Conservation (phyloP, 805 yeast genomes). For the Kodamaea sagamina region DNA sequence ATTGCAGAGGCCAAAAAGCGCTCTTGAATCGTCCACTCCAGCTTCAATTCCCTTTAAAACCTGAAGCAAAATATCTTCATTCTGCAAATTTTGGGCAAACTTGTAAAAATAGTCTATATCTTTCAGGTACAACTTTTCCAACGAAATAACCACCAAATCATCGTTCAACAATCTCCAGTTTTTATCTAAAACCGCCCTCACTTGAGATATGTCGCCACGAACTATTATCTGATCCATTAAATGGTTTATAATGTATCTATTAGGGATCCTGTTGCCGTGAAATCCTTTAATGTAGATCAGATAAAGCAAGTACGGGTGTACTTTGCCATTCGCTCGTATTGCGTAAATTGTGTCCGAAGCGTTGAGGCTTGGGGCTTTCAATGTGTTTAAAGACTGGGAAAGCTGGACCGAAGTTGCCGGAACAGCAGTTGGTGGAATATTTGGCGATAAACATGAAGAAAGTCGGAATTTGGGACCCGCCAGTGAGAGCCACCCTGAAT, state of each 20-base stretch:
- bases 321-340: constrained; percentile 7
- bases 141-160: constrained; percentile 3
- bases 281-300: constrained; percentile 11
- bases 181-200: constrained; percentile 6
- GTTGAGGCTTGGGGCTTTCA: constrained; percentile 8
- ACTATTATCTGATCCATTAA: constrained; percentile 11
- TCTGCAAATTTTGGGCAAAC: constrained; percentile 1
- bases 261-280: constrained; percentile 11
- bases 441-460: constrained; percentile 7
- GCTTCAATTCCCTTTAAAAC: neutral
- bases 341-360: constrained; percentile 14
- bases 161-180: constrained; percentile 12
- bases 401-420: neutral
- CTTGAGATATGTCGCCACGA: neutral
- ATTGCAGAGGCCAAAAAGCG: neutral
- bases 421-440: neutral
- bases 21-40: neutral
- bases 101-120: constrained; percentile 2
- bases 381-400: neutral
- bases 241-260: constrained; percentile 14
- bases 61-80: constrained; percentile 1
- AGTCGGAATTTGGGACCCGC: constrained; percentile 4
- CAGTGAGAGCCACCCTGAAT: constrained; percentile 18
- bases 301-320: constrained; percentile 13
- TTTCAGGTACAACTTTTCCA: neutral